phyloP scores from a whole-genome alignment of 2,329 filamentous ascomycete genomes.

The Neobulgaria alba region DNA sequence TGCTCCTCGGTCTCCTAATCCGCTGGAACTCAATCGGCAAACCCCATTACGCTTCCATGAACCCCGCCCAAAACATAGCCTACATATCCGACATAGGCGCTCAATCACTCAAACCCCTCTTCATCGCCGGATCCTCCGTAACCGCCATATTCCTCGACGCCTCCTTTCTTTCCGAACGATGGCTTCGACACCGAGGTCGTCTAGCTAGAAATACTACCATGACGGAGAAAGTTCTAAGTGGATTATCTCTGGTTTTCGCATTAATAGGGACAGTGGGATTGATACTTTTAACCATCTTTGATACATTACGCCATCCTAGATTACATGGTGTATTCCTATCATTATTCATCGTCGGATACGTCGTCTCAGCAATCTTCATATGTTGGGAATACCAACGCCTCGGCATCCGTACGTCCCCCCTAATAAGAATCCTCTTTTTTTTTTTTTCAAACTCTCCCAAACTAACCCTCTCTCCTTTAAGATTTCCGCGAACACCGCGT shows the following conservation, averaged over 20 bases:
- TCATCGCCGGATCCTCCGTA: conserved; percentile 62
- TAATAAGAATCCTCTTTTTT: no score
- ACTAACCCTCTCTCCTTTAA: conserved; percentile 18
- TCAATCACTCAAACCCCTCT: conserved; percentile 60
- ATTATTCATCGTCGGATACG: conserved; percentile 79
- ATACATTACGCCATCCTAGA: conserved; percentile 59
- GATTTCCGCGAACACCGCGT: conserved; percentile 67
- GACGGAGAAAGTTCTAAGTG: conserved; percentile 54
- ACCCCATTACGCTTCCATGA: conserved; percentile 55
- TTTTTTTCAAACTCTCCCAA: neutral
- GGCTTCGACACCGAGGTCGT: conserved; percentile 72
- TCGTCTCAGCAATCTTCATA: conserved; percentile 78
- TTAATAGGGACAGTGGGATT: conserved; percentile 70
- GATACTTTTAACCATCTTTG: conserved; percentile 77
- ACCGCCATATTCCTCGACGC: conserved; percentile 75
- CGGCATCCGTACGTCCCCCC: conserved; percentile 50
- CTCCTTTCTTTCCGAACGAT: conserved; percentile 73
- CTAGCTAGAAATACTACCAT: conserved; percentile 62
- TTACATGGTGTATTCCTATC: conserved; percentile 70
- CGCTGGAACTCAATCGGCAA: conserved; percentile 52
- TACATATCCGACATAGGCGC: conserved; percentile 65
- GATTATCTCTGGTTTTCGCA: conserved; percentile 57
- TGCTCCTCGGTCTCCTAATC: conserved; percentile 19
- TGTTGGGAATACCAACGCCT: conserved; percentile 86
- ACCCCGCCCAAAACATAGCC: conserved; percentile 48